phyloP scores from a whole-genome alignment of 805 yeast species.

The Maudiozyma serrabonitensis region DNA sequence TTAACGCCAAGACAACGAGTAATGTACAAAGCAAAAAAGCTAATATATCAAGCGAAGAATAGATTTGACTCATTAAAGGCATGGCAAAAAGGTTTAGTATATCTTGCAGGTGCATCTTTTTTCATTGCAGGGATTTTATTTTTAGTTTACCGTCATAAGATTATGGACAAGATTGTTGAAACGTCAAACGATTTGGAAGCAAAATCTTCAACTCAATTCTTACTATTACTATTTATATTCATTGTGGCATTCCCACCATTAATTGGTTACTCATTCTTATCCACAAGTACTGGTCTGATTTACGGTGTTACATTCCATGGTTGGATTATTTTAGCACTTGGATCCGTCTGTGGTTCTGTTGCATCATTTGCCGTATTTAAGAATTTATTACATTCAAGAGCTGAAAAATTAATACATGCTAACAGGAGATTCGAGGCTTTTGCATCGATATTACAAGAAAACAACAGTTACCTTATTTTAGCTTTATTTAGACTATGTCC shows the following conservation, averaged over 20 bases:
- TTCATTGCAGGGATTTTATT: slow-evolving; percentile 12
- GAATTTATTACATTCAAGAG: slow-evolving; percentile 44
- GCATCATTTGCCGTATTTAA: slow-evolving; percentile 64
- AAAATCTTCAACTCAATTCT: slow-evolving; percentile 33
- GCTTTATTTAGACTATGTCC: slow-evolving; percentile 79
- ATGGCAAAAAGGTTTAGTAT: slow-evolving; percentile 18
- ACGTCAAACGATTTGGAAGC: slow-evolving; percentile 39
- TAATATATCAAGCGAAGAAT: slow-evolving; percentile 6
- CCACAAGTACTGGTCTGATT: slow-evolving; percentile 64
- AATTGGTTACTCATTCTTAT: slow-evolving; percentile 66
- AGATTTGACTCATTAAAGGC: slow-evolving; percentile 12
- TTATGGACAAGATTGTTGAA: slow-evolving; percentile 28
- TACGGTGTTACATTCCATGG: slow-evolving; percentile 70
- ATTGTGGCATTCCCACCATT: slow-evolving; percentile 84
- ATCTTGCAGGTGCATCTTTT: slow-evolving; percentile 8
- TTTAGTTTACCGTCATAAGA: slow-evolving; percentile 21
- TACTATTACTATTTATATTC: slow-evolving; percentile 46
- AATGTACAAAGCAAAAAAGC: slow-evolving; percentile 12
- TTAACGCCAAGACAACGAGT: slow-evolving; percentile 28
- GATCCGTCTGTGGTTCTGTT: slow-evolving; percentile 65
- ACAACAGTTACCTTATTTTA: slow-evolving; percentile 55
- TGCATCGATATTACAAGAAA: slow-evolving; percentile 61
- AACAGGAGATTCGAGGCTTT: slow-evolving; percentile 67
- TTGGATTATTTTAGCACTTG: slow-evolving; percentile 64
- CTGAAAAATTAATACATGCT: slow-evolving; percentile 47